Conservation (phyloP, 176 grass and related monocot species). For the Microstegium vimineum region DNA sequence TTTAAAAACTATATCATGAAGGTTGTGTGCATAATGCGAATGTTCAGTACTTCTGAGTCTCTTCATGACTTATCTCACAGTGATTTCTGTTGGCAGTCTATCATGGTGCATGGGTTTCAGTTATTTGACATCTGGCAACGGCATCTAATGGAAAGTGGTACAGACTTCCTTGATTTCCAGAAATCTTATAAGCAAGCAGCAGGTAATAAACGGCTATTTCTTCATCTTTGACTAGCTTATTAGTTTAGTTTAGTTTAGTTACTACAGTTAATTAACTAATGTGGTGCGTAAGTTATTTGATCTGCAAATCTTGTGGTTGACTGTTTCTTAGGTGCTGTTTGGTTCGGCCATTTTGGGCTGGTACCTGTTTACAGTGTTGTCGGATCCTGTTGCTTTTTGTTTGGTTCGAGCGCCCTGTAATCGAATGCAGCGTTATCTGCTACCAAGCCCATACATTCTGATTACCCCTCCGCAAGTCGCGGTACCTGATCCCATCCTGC, state of each 20-base stretch:
- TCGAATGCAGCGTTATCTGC: too few relatives aligned
- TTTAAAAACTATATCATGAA: not conserved
- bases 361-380: too few relatives aligned
- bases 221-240: not conserved
- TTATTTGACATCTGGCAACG: constrained; percentile 90
- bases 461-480: too few relatives aligned
- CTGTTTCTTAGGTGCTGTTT: too few relatives aligned
- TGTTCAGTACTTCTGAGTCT: constrained; percentile 15
- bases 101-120: constrained; percentile 99
- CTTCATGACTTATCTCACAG: constrained; percentile 29
- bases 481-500: too few relatives aligned
- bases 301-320: constrained; percentile 31
- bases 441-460: too few relatives aligned
- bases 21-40: not conserved
- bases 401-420: too few relatives aligned
- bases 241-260: not conserved
- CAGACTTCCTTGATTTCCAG: constrained; percentile 65
- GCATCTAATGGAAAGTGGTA: constrained; percentile 57
- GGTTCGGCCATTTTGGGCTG: too few relatives aligned
- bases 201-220: constrained; percentile 47
- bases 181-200: constrained; percentile 72
- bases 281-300: constrained; percentile 13
- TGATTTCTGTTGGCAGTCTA: constrained; percentile 56
- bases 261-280: constrained; percentile 15
- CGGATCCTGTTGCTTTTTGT: too few relatives aligned